phyloP scores from a whole-genome alignment of 2,329 filamentous ascomycete genomes.

The Plenodomus lindquistii region DNA sequence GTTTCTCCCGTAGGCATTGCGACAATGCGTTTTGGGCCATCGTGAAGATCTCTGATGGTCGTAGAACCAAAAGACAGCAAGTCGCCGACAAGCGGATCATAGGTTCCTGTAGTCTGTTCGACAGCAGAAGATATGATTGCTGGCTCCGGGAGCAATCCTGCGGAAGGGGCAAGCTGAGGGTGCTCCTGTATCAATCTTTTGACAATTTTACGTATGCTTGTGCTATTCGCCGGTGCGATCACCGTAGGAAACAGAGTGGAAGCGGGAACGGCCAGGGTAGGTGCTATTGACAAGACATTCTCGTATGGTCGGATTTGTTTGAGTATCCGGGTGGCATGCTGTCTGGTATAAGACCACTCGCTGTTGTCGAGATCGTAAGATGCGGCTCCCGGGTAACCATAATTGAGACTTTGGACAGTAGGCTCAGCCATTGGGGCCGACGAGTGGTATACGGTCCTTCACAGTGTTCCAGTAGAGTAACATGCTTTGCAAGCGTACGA shows the following conservation, averaged over 20 bases:
- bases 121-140: constrained; percentile 35
- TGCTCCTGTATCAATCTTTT: constrained; percentile 20
- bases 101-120: constrained; percentile 29
- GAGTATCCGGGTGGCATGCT: constrained; percentile 28
- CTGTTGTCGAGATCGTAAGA: constrained; percentile 53
- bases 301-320: constrained; percentile 29
- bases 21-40: constrained; percentile 31
- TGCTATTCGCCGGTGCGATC: constrained; percentile 1
- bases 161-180: constrained; percentile 30
- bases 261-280: constrained; percentile 18
- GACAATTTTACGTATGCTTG: constrained; percentile 16
- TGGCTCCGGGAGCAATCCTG: constrained; percentile 25
- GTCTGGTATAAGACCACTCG: constrained; percentile 55
- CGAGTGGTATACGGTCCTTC: constrained; percentile 19
- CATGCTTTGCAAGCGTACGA: constrained; percentile 26
- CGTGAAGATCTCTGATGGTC: constrained; percentile 49
- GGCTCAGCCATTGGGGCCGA: constrained; percentile 62
- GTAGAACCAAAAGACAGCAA: constrained; percentile 62
- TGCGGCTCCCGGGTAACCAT: constrained; percentile 58
- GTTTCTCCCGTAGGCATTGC: constrained; percentile 55
- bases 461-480: constrained; percentile 9
- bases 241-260: constrained; percentile 9
- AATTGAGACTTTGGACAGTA: constrained; percentile 53
- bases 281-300: constrained; percentile 12
- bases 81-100: constrained; percentile 47